These are phyloP conservation scores for Hyphopichia burtonii DNA, from an alignment of 1,139 yeast genomes.

Conservation along the genomic window DNA sequence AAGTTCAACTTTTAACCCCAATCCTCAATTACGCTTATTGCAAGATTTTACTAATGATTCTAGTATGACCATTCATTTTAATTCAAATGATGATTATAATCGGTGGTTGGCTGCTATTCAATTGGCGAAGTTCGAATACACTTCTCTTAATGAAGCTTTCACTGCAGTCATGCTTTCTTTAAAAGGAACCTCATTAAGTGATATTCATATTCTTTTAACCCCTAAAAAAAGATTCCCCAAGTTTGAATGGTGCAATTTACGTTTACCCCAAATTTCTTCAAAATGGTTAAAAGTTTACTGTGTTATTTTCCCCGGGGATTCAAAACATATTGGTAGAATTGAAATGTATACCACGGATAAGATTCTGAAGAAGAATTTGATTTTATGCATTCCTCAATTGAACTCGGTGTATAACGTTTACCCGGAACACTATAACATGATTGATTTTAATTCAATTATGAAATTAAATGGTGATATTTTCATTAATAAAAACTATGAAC, in stretches of 20 bases:
- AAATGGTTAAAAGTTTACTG: slow-evolving; percentile 55
- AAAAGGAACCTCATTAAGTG: slow-evolving; percentile 54
- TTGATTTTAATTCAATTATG: slow-evolving; percentile 53
- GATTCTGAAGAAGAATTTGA: slow-evolving; percentile 42
- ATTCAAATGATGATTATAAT: slow-evolving; percentile 29
- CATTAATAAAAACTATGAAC: slow-evolving; percentile 42
- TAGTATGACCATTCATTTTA: slow-evolving; percentile 32
- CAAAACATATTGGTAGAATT: slow-evolving; percentile 44
- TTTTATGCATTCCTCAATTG: slow-evolving; percentile 45
- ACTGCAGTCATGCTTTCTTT: slow-evolving; percentile 57
- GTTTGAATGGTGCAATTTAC: slow-evolving; percentile 55
- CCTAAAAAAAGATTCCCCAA: slow-evolving; percentile 45
- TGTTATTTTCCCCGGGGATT: slow-evolving; percentile 42
- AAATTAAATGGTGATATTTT: slow-evolving; percentile 50
- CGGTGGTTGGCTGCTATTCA: slow-evolving; percentile 48
- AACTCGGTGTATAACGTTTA: slow-evolving; percentile 48
- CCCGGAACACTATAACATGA: slow-evolving; percentile 54
- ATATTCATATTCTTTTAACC: slow-evolving; percentile 50
- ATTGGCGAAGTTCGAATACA: slow-evolving; percentile 49
- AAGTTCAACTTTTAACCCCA: not conserved
- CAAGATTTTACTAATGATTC: slow-evolving; percentile 40
- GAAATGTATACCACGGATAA: slow-evolving; percentile 48
- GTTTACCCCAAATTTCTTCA: slow-evolving; percentile 55
- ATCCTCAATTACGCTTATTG: slow-evolving; percentile 16
- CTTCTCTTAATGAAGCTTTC: slow-evolving; percentile 53